These are phyloP conservation scores for Geranomyces variabilis DNA, from an alignment of 192 early-diverging fungal species.

Conservation along the genomic window DNA sequence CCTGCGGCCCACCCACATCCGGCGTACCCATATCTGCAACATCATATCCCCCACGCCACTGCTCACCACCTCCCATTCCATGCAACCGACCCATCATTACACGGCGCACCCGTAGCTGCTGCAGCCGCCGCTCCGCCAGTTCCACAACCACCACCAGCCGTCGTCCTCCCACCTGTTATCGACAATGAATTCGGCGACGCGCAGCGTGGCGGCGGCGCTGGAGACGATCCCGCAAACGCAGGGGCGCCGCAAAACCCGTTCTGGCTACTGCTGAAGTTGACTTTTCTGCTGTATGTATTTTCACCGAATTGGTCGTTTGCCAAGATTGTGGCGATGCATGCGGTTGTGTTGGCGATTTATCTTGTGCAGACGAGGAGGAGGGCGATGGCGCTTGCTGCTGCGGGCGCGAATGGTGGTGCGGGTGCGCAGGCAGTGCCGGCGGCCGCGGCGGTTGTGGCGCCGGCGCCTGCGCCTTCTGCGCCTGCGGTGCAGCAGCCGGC, in stretches of 20 bases:
- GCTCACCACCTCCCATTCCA: background rate
- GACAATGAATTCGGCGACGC: constrained; percentile 42
- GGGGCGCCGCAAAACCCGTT: constrained; percentile 46
- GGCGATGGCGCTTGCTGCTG: background rate
- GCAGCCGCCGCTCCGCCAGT: constrained; percentile 1
- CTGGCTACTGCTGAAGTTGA: constrained; percentile 65
- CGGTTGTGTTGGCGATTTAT: constrained; percentile 61
- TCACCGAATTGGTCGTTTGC: constrained; percentile 63
- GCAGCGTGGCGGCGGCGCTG: constrained; percentile 2
- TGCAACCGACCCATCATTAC: background rate
- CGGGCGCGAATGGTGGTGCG: background rate
- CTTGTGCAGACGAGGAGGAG: constrained; percentile 40
- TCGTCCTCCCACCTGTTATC: background rate
- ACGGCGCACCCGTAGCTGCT: constrained; percentile 1
- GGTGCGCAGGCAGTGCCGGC: background rate
- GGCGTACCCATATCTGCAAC: background rate
- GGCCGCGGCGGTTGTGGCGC: background rate
- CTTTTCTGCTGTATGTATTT: constrained; percentile 63
- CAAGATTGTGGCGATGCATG: constrained; percentile 58
- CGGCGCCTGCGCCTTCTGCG: background rate
- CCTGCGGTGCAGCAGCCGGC: background rate
- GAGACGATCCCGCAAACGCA: too few species aligned
- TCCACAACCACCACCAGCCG: constrained; percentile 17
- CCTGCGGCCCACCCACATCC: background rate
- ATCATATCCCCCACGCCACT: background rate